Base-by-base conservation (phyloP, 2,329 filamentous ascomycete genomes). In the Fonsecaea monophora region DNA sequence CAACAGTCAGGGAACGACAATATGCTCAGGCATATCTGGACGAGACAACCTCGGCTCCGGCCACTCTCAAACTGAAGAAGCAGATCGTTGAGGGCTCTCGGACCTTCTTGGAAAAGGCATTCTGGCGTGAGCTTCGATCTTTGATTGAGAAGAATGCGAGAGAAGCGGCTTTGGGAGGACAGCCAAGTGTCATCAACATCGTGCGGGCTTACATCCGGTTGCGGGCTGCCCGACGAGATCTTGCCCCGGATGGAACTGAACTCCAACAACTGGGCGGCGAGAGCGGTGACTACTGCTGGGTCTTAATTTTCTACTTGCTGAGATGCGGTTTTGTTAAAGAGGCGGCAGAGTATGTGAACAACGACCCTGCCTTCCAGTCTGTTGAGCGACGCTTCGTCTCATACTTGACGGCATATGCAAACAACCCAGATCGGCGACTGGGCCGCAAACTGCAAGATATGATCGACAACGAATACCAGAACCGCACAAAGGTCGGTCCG, bases 201-300 rank as follows among this genome's bases (percentile, higher is more conserved):
- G 90, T 97, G 75, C 92, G 92, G 75, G 95, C 92, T 7, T 99
- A 94, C 75, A 92, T 99, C 72, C 89, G 94, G 57, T 85, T 97
- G 65, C 89, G 92, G 68, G 87, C 89, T 50, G 85, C 87, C 1
- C 88, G 92, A 66, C 96, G 94, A 78, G 92, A 96, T 75, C 85
- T 98, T 53, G 91, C 91, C 1, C 88, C 90, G 2, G 92, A 96
- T 75, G 92, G 90, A 68, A 87, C 89, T 4, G 89, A 94, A 71
- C 83, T 97, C 55, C 92, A 96, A 78, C 87, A 89, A 77, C 85
- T 94, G 56, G 61, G 54, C 40, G 88, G 89, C 50, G 88, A 91
- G 60, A 94, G 97, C 76, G 70, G 70, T 40, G 72, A 74, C 38
- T 95, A 90, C 74, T 90, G 94, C 70, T 99, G 95, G 95, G 93